Evolutionary conservation across 2,329 filamentous ascomycete species (phyloP).

Genomic region (Sarocladium oryzae): DNA sequence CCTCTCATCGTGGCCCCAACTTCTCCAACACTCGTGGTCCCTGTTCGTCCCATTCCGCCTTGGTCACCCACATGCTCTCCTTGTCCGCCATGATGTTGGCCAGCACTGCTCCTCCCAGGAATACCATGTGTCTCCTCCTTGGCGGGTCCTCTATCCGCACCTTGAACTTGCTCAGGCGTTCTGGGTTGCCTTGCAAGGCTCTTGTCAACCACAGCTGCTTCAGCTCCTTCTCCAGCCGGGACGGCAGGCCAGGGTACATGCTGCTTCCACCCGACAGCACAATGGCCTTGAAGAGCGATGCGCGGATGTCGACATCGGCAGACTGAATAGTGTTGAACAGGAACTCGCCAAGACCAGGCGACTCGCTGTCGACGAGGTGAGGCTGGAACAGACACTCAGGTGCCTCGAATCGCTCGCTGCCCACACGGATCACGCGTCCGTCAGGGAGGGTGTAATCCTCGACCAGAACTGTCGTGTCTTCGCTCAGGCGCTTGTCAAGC

Average conservation of each 20-base stretch:
- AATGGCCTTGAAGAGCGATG: conserved; percentile 93
- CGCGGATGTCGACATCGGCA: conserved; percentile 90
- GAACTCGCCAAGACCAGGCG: conserved; percentile 93
- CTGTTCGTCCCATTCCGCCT: conserved; percentile 95
- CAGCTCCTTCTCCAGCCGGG: conserved; percentile 92
- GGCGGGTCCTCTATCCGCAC: conserved; percentile 98
- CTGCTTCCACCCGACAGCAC: conserved; percentile 93
- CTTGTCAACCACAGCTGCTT: conserved; percentile 98
- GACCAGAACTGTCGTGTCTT: conserved; percentile 94
- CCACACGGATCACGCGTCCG: conserved; percentile 90
- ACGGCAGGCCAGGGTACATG: conserved; percentile 97
- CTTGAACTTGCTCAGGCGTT: conserved; percentile 97
- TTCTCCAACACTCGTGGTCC: conserved; percentile 84
- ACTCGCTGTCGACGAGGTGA: conserved; percentile 94
- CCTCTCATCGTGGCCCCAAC: conserved; percentile 69
- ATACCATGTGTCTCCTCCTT: conserved; percentile 97
- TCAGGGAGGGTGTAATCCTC: conserved; percentile 97
- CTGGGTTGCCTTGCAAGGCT: conserved; percentile 84
- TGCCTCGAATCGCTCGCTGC: conserved; percentile 95
- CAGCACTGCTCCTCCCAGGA: conserved; percentile 90
- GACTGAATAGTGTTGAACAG: conserved; percentile 98
- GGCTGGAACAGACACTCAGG: conserved; percentile 98
- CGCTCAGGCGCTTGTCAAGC: conserved; percentile 89
- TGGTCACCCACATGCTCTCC: conserved; percentile 97
- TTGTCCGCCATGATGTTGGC: conserved; percentile 99